Evolutionary conservation across 1,284 basidiomycete genomes (phyloP).

Genomic region (Boletus austroedulis): DNA sequence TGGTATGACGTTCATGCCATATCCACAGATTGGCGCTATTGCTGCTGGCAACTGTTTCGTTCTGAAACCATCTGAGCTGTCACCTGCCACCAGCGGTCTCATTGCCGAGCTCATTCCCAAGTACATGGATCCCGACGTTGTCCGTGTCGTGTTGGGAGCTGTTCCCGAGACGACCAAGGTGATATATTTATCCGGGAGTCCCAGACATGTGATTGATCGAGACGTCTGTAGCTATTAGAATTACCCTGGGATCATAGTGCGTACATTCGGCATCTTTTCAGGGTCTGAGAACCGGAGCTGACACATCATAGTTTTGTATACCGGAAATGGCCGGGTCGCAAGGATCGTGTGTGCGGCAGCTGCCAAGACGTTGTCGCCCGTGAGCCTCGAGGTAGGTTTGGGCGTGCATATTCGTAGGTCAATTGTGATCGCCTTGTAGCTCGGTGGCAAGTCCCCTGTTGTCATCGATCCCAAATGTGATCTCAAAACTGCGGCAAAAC

Average conservation of each 20-base stretch:
- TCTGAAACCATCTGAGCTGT: conserved; percentile 82
- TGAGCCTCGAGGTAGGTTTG: conserved; percentile 66
- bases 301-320: conserved; percentile 43
- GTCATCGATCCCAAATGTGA: conserved; percentile 72
- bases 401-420: not conserved
- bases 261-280: not conserved
- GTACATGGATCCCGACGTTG: conserved; percentile 77
- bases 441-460: conserved; percentile 71
- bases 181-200: not conserved
- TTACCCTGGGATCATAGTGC: conserved; percentile 87
- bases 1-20: not conserved
- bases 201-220: not conserved
- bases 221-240: conserved; percentile 57
- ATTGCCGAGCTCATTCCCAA: conserved; percentile 73
- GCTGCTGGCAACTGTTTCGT: conserved; percentile 77
- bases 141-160: conserved; percentile 74
- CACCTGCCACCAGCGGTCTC: conserved; percentile 62
- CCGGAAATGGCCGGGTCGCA: conserved; percentile 73
- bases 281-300: not conserved
- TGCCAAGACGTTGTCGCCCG: conserved; percentile 82
- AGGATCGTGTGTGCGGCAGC: conserved; percentile 80
- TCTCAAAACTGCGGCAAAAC: conserved; percentile 54
- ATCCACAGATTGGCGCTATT: conserved; percentile 63
- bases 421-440: conserved; percentile 21
- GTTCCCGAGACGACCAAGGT: conserved; percentile 74